A percentile compares a stretch with the other conserved stretches of the same genome.
phyloP scores from a whole-genome alignment of 257 asterid genomes.

The Solanum chmielewskii region DNA sequence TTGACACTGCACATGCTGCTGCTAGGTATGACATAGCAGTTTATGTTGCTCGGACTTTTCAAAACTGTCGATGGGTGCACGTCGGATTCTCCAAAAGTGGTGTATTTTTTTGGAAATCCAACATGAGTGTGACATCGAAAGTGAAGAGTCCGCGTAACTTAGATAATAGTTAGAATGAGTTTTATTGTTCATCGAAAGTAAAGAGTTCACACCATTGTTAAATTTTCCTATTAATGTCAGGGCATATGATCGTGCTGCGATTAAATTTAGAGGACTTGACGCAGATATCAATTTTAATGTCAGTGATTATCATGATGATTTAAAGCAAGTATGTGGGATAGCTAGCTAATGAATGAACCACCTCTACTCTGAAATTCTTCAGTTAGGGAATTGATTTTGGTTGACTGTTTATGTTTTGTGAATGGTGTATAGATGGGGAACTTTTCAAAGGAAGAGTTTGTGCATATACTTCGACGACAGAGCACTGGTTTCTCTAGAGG shows the following conservation, averaged over 20 bases:
- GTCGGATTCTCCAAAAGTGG: no score
- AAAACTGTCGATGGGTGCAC: no score
- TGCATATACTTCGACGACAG: conserved; percentile 88
- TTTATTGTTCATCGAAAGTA: background rate
- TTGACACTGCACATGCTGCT: conserved; percentile 96
- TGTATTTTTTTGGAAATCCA: no score
- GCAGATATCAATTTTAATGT: conserved; percentile 85
- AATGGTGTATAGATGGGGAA: conserved; percentile 48
- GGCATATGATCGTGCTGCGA: conserved; percentile 97
- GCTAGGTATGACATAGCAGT: conserved; percentile 49
- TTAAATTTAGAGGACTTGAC: conserved; percentile 84
- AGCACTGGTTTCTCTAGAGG: conserved; percentile 95
- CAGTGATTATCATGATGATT: conserved; percentile 68
- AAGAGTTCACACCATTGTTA: no score
- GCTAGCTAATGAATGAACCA: background rate
- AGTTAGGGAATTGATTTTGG: background rate
- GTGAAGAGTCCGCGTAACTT: no score
- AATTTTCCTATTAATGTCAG: conserved; percentile 15
- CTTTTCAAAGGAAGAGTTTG: conserved; percentile 86
- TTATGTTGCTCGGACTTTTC: no score
- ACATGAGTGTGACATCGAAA: no score
- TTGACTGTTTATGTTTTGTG: background rate
- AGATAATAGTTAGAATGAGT: background rate
- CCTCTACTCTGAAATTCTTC: background rate
- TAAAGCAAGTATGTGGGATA: conserved; percentile 49